Evolutionary conservation across 176 grass and related monocot genomes (phyloP), one percentile per base, ranked within the genome.

Genomic region (Aegilops sharonensis): DNA sequence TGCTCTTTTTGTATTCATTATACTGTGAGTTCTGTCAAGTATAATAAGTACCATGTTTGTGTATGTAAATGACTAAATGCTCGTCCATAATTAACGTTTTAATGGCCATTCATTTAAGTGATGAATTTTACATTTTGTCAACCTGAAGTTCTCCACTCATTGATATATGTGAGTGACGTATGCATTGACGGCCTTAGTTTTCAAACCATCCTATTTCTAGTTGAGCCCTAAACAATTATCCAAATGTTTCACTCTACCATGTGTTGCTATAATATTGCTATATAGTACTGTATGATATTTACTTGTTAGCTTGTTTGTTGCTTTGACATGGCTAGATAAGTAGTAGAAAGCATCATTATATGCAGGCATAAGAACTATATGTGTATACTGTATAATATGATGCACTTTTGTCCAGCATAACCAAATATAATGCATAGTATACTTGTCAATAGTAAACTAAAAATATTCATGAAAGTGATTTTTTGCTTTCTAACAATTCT

Each of bases 51-150:
- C 43, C 21, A 52, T 18, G 1, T 3, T 25, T 64, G 57, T 77
- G 17, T 77, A 17, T 34, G 45, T 81, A 59, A 80, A 75, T 75
- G 72, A 75, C 27, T 32, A 67, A 67, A 81, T 71, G 30, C 9
- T 50, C 8, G 42, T 64, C 56, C 50, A 64, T 45, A 34, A 3
- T 32, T 37, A 69, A 42, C 32, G 60, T 20, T 4, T 43, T 31
- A 60, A 8, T 79, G 23, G 24, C 42, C 34, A 77, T 85, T 66
- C 29, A 35, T 34, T 73, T 3, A 64, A 56, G 27, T 5, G 8
- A 73, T 80, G 9, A 30, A 5, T 64, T 45, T 72, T 84, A 30
- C 35, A 64, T 45, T 72, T 84, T 74, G 6, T 31, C 20, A 63
- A 61, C 30, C 13, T 68, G 72, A 48, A 77, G 6, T 71, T 70